Evolutionary conservation across 176 grass and related monocot genomes (phyloP).

Genomic region (Hsuehochloa calcarea): DNA sequence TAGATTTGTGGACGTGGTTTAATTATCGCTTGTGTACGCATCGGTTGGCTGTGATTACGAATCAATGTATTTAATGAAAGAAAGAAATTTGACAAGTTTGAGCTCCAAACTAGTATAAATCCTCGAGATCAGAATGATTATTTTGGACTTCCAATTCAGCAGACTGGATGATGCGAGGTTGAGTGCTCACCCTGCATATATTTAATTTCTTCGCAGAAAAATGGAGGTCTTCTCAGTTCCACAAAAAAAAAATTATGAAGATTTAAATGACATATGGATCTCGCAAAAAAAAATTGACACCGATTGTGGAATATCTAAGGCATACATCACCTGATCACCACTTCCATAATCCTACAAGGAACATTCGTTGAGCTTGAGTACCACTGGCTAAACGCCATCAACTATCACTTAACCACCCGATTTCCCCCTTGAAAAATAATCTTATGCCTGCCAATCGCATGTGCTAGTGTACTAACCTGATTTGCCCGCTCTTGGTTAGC

Average conservation of each 20-base stretch:
- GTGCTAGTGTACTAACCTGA: not conserved
- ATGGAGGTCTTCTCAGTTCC: not conserved
- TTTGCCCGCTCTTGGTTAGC: not conserved
- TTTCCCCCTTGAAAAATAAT: not conserved
- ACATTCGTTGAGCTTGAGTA: no score
- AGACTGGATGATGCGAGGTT: not conserved
- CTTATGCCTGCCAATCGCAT: no score
- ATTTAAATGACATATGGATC: no score
- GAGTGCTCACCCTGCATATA: not conserved
- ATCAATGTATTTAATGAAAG: not conserved
- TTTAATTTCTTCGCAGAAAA: not conserved
- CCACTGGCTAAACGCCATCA: not conserved
- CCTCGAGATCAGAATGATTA: not conserved
- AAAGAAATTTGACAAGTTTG: not conserved
- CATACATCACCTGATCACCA: no score
- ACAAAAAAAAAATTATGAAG: not conserved
- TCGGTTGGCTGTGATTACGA: not conserved
- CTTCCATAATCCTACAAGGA: no score
- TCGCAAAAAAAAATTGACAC: no score
- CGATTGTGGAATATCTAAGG: not conserved
- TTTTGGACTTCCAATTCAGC: not conserved
- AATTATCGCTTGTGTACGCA: not conserved
- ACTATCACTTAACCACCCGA: not conserved
- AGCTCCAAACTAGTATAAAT: not conserved
- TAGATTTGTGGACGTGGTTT: not conserved